Percentiles rank a stretch among this genome's conserved stretches.
phyloP scores from a whole-genome alignment of 1,139 yeast species.

The Yamadazyma diospyri region DNA sequence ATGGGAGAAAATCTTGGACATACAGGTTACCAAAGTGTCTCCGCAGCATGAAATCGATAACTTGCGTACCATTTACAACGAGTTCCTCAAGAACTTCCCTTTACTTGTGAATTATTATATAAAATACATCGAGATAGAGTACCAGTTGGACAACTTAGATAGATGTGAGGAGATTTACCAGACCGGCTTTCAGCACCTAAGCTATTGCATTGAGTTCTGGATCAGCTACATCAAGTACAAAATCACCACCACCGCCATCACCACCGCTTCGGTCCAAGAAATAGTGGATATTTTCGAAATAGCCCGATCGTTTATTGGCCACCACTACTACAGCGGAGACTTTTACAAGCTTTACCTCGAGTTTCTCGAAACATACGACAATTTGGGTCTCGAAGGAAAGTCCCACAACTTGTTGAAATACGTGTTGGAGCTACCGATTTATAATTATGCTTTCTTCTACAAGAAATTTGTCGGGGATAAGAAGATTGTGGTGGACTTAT shows the following conservation, averaged over 20 bases:
- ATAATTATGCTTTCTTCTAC: slow-evolving; percentile 63
- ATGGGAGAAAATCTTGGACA: slow-evolving; percentile 49
- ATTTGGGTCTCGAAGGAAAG: slow-evolving; percentile 25
- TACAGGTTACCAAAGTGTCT: slow-evolving; percentile 19
- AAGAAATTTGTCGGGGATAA: slow-evolving; percentile 34
- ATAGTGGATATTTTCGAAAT: slow-evolving; percentile 47
- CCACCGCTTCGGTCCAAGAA: slow-evolving; percentile 18
- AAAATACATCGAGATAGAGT: slow-evolving; percentile 67
- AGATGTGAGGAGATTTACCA: slow-evolving; percentile 50
- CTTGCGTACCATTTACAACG: slow-evolving; percentile 51
- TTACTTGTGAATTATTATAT: slow-evolving; percentile 76
- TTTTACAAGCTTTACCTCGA: slow-evolving; percentile 73
- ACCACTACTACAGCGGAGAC: slow-evolving; percentile 67
- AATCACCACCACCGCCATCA: slow-evolving; percentile 32
- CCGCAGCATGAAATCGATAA: slow-evolving; percentile 28
- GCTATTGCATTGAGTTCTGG: slow-evolving; percentile 73
- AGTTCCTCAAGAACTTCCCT: slow-evolving; percentile 64
- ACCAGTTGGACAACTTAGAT: slow-evolving; percentile 52
- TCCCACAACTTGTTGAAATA: slow-evolving; percentile 53
- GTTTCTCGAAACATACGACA: slow-evolving; percentile 40
- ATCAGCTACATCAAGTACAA: slow-evolving; percentile 56
- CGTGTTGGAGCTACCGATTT: slow-evolving; percentile 68
- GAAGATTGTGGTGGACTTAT: slow-evolving; percentile 49
- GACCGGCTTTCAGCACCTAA: slow-evolving; percentile 49
- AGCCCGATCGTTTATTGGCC: slow-evolving; percentile 65